Evolutionary conservation across 108 stramenopile species (phyloP), one percentile per base, ranked within the genome.

Genomic region (Craspedostauros australis): DNA sequence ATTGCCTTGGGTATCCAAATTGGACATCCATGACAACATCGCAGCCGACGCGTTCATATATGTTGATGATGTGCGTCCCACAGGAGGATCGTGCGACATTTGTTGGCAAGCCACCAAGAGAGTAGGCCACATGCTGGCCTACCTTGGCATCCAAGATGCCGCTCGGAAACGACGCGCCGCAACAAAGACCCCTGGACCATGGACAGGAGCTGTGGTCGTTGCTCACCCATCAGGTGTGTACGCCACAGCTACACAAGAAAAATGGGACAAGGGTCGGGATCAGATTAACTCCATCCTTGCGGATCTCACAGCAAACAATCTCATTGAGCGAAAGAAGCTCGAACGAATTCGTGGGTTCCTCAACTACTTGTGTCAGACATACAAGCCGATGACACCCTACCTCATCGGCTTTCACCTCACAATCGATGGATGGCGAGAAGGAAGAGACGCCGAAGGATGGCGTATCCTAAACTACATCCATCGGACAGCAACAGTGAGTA

Each of bases 371-470:
- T 34, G 51, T 2, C 27, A 39, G 26, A 65, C 72, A 0, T 78
- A 73, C 36, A 46, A 46, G 1, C 22, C 7, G 1, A 40, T 70
- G 46, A 24, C 54, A 11, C 77, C 77, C 15, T 79, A 71, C 28
- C 29, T 79, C 2, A 73, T 66, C 39, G 77, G 77, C 0, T 43
- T 79, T 14, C 64, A 79, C 39, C 27, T 74, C 1, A 67, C 77
- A 0, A 12, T 74, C 1, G 51, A 73, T 25, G 32, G 34, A 0
- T 74, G 73, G 69, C 11, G 72, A 6, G 33, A 36, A 1, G 47
- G 50, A 9, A 60, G 73, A n/a, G 70, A 72, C 28, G 48, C 36
- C 9, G 62, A 72, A 0, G 78, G 70, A 6, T 79, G 78, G 78
- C 66, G 67, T 19, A 16, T n/a, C n/a, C 22, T 45, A n/a, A 16